Percentiles rank a stretch among this genome's conserved stretches.
These are phyloP conservation scores for Rhododendron ferrugineum DNA, from an alignment of 148 eudicot species.

Conservation along the genomic window DNA sequence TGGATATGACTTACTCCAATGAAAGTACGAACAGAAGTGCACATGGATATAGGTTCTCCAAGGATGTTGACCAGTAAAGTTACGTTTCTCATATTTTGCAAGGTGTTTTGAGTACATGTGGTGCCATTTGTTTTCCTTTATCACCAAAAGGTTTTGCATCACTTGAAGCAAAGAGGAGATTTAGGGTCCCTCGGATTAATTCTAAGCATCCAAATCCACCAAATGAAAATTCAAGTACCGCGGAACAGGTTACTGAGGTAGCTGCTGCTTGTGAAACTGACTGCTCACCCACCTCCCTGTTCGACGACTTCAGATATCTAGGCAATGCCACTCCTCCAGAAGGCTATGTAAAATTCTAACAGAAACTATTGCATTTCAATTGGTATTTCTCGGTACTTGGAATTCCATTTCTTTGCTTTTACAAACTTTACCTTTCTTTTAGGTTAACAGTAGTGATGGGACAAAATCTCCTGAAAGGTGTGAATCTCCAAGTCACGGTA, in stretches of 20 bases:
- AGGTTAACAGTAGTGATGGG: slow-evolving; percentile 31
- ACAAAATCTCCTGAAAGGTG: slow-evolving; percentile 10
- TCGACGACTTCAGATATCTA: slow-evolving; percentile 24
- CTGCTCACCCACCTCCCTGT: slow-evolving; percentile 19
- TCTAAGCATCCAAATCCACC: slow-evolving; percentile 30
- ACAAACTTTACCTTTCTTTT: slow-evolving; percentile 7
- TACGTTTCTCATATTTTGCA: neutral
- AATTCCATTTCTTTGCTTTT: neutral
- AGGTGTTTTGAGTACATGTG: slow-evolving; percentile 8
- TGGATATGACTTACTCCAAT: neutral
- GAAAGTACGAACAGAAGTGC: neutral
- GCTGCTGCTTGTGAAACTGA: slow-evolving; percentile 19
- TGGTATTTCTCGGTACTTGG: neutral
- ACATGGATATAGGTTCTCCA: neutral
- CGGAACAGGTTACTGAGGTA: slow-evolving; percentile 22
- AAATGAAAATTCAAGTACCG: slow-evolving; percentile 24
- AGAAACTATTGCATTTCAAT: neutral
- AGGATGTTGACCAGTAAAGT: neutral
- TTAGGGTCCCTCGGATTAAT: slow-evolving; percentile 61
- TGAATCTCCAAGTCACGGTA: slow-evolving; percentile 37
- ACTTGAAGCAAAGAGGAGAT: slow-evolving; percentile 86
- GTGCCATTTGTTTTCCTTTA: slow-evolving; percentile 28
- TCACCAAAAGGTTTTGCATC: slow-evolving; percentile 77
- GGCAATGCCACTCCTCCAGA: slow-evolving; percentile 15
- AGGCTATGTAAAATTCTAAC: slow-evolving; percentile 20